Evolutionary conservation across 1,139 yeast genomes (phyloP).

Genomic region (Groenewaldozyma sp.): DNA sequence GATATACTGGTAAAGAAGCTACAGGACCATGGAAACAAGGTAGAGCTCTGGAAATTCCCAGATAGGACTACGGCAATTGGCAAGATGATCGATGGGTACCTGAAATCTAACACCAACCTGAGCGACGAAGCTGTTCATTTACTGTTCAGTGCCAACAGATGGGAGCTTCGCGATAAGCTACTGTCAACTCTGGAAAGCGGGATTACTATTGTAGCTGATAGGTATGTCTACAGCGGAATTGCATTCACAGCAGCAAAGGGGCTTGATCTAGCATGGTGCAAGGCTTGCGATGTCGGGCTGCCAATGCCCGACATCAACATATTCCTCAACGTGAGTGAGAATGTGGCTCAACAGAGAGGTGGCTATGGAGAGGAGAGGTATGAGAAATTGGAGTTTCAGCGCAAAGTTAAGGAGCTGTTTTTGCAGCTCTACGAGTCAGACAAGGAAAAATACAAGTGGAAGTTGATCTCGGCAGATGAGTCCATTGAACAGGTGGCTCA

Average conservation of each 20-base stretch:
- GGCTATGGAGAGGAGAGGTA: constrained; percentile 93
- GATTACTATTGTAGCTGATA: constrained; percentile 56
- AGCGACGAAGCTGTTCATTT: constrained; percentile 65
- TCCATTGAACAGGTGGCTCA: constrained; percentile 47
- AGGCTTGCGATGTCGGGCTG: constrained; percentile 70
- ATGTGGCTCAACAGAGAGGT: constrained; percentile 46
- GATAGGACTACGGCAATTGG: constrained; percentile 82
- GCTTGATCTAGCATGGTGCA: constrained; percentile 63
- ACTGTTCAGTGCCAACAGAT: constrained; percentile 85
- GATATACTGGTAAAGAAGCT: constrained; percentile 36
- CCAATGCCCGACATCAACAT: constrained; percentile 80
- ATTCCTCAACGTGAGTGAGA: constrained; percentile 54
- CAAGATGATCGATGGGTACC: constrained; percentile 60
- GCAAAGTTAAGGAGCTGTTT: constrained; percentile 54
- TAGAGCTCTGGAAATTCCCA: constrained; percentile 65
- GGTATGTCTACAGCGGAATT: constrained; percentile 88
- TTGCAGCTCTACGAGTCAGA: constrained; percentile 33
- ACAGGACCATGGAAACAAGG: constrained; percentile 23
- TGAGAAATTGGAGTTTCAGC: constrained; percentile 67
- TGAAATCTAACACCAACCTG: constrained; percentile 36
- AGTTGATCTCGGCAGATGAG: constrained; percentile 47
- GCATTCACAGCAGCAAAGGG: constrained; percentile 91
- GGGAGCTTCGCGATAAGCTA: constrained; percentile 66
- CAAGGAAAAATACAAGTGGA: constrained; percentile 6
- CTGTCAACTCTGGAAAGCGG: constrained; percentile 43